Percentiles rank a stretch among this genome's conserved stretches.
phyloP scores from a whole-genome alignment of 257 asterid species.

The Haberlea rhodopensis region DNA sequence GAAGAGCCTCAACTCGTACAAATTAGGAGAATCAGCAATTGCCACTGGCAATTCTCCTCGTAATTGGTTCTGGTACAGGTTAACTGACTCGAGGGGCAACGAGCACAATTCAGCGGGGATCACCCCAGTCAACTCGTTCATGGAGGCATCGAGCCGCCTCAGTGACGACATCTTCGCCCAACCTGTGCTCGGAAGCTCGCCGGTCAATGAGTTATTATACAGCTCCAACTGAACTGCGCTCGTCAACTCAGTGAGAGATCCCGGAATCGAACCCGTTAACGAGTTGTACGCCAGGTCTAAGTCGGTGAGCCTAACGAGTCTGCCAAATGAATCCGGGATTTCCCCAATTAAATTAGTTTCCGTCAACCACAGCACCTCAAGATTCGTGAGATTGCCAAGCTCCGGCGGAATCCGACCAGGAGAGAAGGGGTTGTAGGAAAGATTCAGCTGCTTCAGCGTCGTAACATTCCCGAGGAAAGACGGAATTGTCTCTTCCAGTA shows the following conservation, averaged over 20 bases:
- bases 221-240: conserved; percentile 82
- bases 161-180: conserved; percentile 83
- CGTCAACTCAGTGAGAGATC: conserved; percentile 62
- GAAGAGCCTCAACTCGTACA: conserved; percentile 82
- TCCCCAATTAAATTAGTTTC: conserved; percentile 69
- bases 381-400: conserved; percentile 69
- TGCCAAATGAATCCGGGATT: conserved; percentile 77
- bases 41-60: conserved; percentile 63
- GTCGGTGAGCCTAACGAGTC: conserved; percentile 57
- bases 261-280: conserved; percentile 65
- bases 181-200: conserved; percentile 70
- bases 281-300: conserved; percentile 78
- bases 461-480: conserved; percentile 68
- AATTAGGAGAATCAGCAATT: conserved; percentile 70
- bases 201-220: conserved; percentile 76
- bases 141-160: conserved; percentile 78
- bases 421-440: conserved; percentile 78
- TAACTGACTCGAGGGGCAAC: conserved; percentile 84
- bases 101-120: conserved; percentile 82
- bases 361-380: conserved; percentile 85
- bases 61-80: conserved; percentile 71
- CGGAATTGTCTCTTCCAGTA: conserved; percentile 76
- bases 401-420: conserved; percentile 87
- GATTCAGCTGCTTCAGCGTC: conserved; percentile 75
- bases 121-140: conserved; percentile 71